phyloP scores from a whole-genome alignment of 768 basidiomycete species.

The Rhizopogon vesiculosus region DNA sequence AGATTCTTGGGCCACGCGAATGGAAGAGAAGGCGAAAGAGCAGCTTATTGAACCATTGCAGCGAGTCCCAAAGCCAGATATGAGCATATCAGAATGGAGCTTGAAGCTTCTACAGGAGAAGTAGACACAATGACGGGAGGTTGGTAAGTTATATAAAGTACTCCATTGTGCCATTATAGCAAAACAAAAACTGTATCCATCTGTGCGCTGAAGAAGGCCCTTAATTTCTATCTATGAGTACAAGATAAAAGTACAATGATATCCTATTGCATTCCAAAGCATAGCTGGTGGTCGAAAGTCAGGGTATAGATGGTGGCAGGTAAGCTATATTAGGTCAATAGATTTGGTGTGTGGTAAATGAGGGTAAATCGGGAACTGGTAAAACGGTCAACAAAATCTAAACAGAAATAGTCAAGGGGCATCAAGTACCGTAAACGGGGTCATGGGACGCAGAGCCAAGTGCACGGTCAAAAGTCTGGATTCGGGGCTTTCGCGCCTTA shows the following conservation, averaged over 20 bases:
- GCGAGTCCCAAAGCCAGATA: slow-evolving; percentile 47
- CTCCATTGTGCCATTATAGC: no score
- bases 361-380: not conserved
- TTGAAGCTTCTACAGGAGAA: slow-evolving; percentile 17
- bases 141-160: no score
- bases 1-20: slow-evolving; percentile 48
- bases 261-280: not conserved
- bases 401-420: not conserved
- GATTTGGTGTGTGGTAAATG: not conserved
- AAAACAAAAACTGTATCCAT: not conserved
- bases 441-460: not conserved
- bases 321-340: slow-evolving; percentile 6
- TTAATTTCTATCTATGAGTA: not conserved
- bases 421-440: not conserved
- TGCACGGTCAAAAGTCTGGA: not conserved
- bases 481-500: slow-evolving; percentile 5
- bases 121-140: not conserved
- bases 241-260: not conserved
- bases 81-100: slow-evolving; percentile 15
- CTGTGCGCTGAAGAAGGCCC: not conserved
- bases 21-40: slow-evolving; percentile 50
- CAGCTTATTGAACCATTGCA: slow-evolving; percentile 45
- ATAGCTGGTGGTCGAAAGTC: not conserved
- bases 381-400: not conserved
- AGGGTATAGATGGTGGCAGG: not conserved